Conservation (phyloP, 306 rosid genomes). For the Inga oerstediana region DNA sequence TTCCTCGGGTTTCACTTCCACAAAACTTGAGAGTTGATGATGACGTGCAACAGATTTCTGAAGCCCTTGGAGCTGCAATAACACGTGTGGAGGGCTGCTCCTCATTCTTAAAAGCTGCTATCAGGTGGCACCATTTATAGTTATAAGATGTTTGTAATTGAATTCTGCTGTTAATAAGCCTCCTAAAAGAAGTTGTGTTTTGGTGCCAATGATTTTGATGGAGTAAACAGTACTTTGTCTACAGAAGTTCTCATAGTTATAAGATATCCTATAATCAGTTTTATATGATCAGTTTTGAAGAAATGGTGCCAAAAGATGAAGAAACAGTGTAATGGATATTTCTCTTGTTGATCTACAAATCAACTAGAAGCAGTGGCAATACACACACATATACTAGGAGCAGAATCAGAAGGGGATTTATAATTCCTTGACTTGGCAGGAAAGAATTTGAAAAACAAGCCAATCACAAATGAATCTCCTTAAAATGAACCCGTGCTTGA, state of each 20-base stretch:
- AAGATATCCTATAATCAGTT: neutral
- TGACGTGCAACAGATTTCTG: slow-evolving; percentile 80
- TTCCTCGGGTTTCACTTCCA: slow-evolving; percentile 77
- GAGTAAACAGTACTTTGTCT: neutral
- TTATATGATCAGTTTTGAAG: neutral
- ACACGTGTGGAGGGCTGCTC: slow-evolving; percentile 90
- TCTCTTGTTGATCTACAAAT: neutral
- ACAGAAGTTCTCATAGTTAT: slow-evolving; percentile 1
- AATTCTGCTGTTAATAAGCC: slow-evolving; percentile 13
- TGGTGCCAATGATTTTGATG: neutral
- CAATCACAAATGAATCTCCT: neutral
- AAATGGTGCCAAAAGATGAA: neutral
- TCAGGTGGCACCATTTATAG: slow-evolving; percentile 54
- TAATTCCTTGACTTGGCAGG: neutral
- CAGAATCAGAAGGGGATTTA: neutral
- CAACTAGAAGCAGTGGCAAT: neutral
- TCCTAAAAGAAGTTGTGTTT: neutral
- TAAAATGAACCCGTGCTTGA: neutral
- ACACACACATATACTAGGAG: neutral
- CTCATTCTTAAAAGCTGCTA: slow-evolving; percentile 89
- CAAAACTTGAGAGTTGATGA: slow-evolving; percentile 75
- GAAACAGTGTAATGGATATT: neutral
- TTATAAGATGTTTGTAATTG: slow-evolving; percentile 15
- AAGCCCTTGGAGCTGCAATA: slow-evolving; percentile 81
- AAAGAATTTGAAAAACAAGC: neutral